Evolutionary conservation across 768 basidiomycete genomes (phyloP).

Genomic region (Galerina sulciceps): DNA sequence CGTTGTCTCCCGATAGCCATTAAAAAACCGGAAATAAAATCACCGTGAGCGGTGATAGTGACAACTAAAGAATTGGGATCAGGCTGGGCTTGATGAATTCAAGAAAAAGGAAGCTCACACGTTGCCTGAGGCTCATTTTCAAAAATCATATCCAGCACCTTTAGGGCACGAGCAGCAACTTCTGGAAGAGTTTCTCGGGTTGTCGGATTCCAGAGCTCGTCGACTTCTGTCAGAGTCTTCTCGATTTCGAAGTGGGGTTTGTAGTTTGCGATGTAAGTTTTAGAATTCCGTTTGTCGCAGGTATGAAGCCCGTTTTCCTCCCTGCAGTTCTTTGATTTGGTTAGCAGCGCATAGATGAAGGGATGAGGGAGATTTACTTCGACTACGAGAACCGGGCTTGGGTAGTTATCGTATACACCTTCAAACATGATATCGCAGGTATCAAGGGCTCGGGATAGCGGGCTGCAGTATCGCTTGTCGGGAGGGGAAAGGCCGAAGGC

Average conservation of each 20-base stretch:
- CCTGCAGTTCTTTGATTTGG: conserved; percentile 55
- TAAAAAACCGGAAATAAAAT: conserved; percentile 62
- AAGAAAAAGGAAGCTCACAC: conserved; percentile 41
- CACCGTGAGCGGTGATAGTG: conserved; percentile 70
- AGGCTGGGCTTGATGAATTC: background rate
- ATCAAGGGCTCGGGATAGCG: conserved; percentile 62
- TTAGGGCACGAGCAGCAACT: conserved; percentile 48
- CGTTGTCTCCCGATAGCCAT: conserved; percentile 45
- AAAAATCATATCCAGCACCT: conserved; percentile 62
- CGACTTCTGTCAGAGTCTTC: conserved; percentile 61
- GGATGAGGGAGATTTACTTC: conserved; percentile 48
- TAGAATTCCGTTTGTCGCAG: conserved; percentile 64
- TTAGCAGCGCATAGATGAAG: background rate
- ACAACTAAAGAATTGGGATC: conserved; percentile 54
- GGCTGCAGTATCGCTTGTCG: conserved; percentile 61
- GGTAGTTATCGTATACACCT: conserved; percentile 31
- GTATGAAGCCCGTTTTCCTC: conserved; percentile 73
- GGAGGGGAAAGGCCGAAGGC: conserved; percentile 51
- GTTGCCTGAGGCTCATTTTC: conserved; percentile 39
- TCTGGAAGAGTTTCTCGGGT: conserved; percentile 56
- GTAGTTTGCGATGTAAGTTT: conserved; percentile 46
- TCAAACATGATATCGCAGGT: conserved; percentile 61
- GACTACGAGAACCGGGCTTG: conserved; percentile 45
- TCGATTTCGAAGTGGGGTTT: conserved; percentile 64
- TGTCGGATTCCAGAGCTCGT: conserved; percentile 60